These are phyloP conservation scores for Aspergillus transmontanensis DNA, from an alignment of 2,329 filamentous ascomycete genomes.

Conservation along the genomic window DNA sequence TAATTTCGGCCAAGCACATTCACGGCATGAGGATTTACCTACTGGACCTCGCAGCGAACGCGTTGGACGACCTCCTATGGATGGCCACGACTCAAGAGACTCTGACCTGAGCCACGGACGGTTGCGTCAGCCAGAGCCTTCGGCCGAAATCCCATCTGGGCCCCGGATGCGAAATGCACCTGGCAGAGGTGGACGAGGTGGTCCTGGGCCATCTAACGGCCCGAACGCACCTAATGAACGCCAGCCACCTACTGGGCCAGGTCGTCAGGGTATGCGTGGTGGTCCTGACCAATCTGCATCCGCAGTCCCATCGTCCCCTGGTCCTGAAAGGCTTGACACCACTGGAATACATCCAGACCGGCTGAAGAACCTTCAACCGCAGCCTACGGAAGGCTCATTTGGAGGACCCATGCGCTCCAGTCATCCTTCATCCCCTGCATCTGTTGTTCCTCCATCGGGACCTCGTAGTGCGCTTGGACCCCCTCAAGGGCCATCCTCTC, in stretches of 20 bases:
- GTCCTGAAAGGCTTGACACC: slow-evolving; percentile 37
- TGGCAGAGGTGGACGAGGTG: slow-evolving; percentile 43
- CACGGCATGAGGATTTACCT: slow-evolving; percentile 51
- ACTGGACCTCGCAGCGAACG: slow-evolving; percentile 56
- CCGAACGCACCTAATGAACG: slow-evolving; percentile 36
- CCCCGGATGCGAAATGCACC: slow-evolving; percentile 50
- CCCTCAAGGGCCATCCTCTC: slow-evolving; percentile 38
- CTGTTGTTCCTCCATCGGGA: slow-evolving; percentile 42
- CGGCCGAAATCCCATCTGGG: slow-evolving; percentile 55
- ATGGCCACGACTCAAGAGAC: slow-evolving; percentile 41
- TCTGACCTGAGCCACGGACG: slow-evolving; percentile 51
- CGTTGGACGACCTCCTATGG: slow-evolving; percentile 25
- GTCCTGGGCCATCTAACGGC: slow-evolving; percentile 22
- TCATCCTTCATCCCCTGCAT: slow-evolving; percentile 27
- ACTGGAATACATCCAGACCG: slow-evolving; percentile 59
- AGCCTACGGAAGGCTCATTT: slow-evolving; percentile 26
- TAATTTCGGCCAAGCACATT: slow-evolving; percentile 26
- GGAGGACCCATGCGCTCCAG: slow-evolving; percentile 24
- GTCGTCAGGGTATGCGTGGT: slow-evolving; percentile 40
- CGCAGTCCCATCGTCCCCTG: slow-evolving; percentile 34
- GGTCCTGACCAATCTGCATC: slow-evolving; percentile 34
- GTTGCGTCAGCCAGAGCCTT: slow-evolving; percentile 42
- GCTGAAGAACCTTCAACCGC: slow-evolving; percentile 47
- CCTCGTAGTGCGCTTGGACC: slow-evolving; percentile 41
- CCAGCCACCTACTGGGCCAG: slow-evolving; percentile 48